Evolutionary conservation across 306 rosid genomes (phyloP).

Genomic region (Castanea crenata): DNA sequence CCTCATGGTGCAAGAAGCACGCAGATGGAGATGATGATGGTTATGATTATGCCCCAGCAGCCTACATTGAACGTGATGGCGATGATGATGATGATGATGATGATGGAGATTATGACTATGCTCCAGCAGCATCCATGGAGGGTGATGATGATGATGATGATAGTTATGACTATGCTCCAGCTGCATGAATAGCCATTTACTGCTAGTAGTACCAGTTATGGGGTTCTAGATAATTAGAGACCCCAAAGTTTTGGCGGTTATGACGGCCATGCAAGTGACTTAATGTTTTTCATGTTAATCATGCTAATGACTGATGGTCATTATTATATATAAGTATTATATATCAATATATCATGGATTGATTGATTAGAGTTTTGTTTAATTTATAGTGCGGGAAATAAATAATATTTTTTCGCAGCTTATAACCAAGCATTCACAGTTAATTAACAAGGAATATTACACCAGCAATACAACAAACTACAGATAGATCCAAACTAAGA

Average conservation of each 20-base stretch:
- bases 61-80: slow-evolving; percentile 6
- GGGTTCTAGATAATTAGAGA: background rate
- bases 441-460: no score
- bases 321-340: background rate
- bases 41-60: background rate
- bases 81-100: background rate
- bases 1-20: slow-evolving; percentile 18
- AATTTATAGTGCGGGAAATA: background rate
- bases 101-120: slow-evolving; percentile 19
- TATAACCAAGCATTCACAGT: background rate
- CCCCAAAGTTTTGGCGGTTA: background rate
- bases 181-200: slow-evolving; percentile 28
- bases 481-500: no score
- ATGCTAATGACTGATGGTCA: background rate
- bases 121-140: slow-evolving; percentile 28
- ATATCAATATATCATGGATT: background rate
- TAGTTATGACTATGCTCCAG: slow-evolving; percentile 43
- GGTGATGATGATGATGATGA: slow-evolving; percentile 29
- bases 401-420: background rate
- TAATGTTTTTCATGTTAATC: background rate
- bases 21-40: background rate
- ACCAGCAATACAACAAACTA: no score
- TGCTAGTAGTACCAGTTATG: background rate
- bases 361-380: background rate
- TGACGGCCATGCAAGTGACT: background rate